Conservation (phyloP, 495 filamentous ascomycete species). For the Chaetomidium leptoderma region DNA sequence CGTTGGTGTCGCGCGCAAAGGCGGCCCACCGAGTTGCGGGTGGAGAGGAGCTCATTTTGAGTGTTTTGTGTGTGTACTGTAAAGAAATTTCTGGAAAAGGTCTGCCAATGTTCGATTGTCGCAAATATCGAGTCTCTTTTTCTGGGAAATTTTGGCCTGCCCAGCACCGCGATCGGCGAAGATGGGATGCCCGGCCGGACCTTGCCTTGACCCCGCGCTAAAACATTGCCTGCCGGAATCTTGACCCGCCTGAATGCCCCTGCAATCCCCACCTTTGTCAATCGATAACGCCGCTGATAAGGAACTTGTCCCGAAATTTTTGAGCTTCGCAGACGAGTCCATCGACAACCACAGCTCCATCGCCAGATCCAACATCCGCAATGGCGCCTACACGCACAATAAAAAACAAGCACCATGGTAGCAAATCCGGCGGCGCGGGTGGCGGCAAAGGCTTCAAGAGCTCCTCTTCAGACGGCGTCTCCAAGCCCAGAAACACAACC, state of each 20-base stretch:
- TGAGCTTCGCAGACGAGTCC: neutral
- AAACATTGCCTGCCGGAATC: slow-evolving; percentile 15
- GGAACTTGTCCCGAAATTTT: slow-evolving; percentile 24
- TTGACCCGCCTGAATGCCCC: slow-evolving; percentile 6
- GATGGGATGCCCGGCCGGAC: neutral
- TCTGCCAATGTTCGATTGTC: neutral
- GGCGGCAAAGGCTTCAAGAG: slow-evolving; percentile 41
- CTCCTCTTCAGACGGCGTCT: slow-evolving; percentile 32
- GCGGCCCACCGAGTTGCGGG: slow-evolving; percentile 59
- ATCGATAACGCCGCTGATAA: slow-evolving; percentile 19
- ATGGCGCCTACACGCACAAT: slow-evolving; percentile 53
- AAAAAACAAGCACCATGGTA: slow-evolving; percentile 54
- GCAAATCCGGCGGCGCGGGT: slow-evolving; percentile 38
- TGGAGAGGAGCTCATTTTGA: slow-evolving; percentile 36
- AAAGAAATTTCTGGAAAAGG: neutral
- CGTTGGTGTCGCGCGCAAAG: slow-evolving; percentile 84
- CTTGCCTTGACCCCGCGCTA: slow-evolving; percentile 16
- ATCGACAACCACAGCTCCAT: neutral
- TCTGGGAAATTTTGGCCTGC: neutral
- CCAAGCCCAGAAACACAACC: slow-evolving; percentile 34
- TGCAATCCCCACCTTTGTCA: slow-evolving; percentile 12
- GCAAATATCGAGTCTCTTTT: neutral
- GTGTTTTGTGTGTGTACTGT: neutral
- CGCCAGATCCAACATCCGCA: slow-evolving; percentile 5
- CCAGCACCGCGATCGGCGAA: slow-evolving; percentile 17